phyloP scores from a whole-genome alignment of 768 basidiomycete genomes.

The Saitozyma sp. region DNA sequence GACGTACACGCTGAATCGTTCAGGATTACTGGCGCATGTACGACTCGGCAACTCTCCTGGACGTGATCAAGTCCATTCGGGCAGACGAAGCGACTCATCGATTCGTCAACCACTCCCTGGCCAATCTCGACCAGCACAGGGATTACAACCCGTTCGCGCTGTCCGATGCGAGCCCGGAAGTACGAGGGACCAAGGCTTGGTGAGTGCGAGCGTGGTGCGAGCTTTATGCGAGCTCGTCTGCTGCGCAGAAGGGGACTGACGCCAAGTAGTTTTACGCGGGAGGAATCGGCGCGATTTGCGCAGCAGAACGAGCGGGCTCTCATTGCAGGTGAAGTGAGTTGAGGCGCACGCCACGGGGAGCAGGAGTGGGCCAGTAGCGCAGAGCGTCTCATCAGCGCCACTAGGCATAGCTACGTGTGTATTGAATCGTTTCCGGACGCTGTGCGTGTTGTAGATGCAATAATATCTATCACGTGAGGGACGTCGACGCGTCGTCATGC shows the following conservation, averaged over 20 bases:
- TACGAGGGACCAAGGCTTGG: constrained; percentile 75
- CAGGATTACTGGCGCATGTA: constrained; percentile 72
- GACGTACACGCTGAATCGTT: not conserved
- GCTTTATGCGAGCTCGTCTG: not conserved
- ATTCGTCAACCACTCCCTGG: constrained; percentile 94
- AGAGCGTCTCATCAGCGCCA: too few relatives aligned
- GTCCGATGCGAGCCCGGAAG: constrained; percentile 80
- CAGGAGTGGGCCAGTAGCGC: too few relatives aligned
- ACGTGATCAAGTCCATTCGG: constrained; percentile 86
- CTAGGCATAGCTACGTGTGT: too few relatives aligned
- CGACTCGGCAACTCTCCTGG: constrained; percentile 59
- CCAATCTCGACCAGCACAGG: constrained; percentile 70
- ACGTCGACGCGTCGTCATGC: too few relatives aligned
- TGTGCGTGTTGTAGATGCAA: too few relatives aligned
- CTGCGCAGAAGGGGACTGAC: constrained; percentile 3
- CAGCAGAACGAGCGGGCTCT: constrained; percentile 38
- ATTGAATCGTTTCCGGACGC: too few relatives aligned
- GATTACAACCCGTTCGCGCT: constrained; percentile 76
- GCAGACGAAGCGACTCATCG: constrained; percentile 88
- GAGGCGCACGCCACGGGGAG: too few relatives aligned
- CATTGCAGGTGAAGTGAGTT: not conserved
- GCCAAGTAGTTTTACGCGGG: constrained; percentile 48
- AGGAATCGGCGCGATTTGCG: constrained; percentile 51
- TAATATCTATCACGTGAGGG: too few relatives aligned
- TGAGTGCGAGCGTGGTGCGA: constrained; percentile 53